Evolutionary conservation across 1,284 basidiomycete species (phyloP).

Genomic region (Puccinia horiana): DNA sequence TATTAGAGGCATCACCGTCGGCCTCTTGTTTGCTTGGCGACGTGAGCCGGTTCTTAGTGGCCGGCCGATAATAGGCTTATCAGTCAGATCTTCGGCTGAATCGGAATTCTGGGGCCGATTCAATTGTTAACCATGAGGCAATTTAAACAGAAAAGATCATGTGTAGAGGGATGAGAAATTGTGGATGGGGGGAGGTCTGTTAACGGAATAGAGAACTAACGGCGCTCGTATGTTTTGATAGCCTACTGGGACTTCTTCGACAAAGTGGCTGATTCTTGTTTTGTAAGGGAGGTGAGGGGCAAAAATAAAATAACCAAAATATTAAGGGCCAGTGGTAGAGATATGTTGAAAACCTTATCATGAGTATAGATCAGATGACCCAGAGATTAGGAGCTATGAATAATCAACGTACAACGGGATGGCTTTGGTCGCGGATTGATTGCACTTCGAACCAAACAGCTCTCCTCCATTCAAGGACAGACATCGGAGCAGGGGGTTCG

Average conservation of each 20-base stretch:
- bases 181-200: not conserved
- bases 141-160: not conserved
- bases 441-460: slow-evolving; percentile 38
- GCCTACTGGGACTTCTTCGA: slow-evolving; percentile 6
- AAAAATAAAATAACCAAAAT: not conserved
- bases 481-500: slow-evolving; percentile 21
- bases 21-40: not conserved
- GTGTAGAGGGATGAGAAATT: not conserved
- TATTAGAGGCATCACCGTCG: slow-evolving; percentile 16
- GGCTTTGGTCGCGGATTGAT: not conserved
- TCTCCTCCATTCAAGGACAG: slow-evolving; percentile 42
- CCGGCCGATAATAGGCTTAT: not conserved
- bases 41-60: not conserved
- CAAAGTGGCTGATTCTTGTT: not conserved
- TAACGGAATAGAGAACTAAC: slow-evolving; percentile 4
- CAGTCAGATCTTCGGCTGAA: not conserved
- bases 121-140: not conserved
- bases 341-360: not conserved
- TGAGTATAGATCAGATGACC: not conserved
- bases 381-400: not conserved
- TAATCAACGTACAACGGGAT: not conserved
- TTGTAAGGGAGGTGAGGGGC: not conserved
- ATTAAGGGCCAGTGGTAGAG: not conserved
- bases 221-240: not conserved
- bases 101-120: slow-evolving; percentile 12